Evolutionary conservation across 805 yeast genomes (phyloP), one percentile per base, ranked within the genome.

Genomic region (Lipomyces chichibuensis): DNA sequence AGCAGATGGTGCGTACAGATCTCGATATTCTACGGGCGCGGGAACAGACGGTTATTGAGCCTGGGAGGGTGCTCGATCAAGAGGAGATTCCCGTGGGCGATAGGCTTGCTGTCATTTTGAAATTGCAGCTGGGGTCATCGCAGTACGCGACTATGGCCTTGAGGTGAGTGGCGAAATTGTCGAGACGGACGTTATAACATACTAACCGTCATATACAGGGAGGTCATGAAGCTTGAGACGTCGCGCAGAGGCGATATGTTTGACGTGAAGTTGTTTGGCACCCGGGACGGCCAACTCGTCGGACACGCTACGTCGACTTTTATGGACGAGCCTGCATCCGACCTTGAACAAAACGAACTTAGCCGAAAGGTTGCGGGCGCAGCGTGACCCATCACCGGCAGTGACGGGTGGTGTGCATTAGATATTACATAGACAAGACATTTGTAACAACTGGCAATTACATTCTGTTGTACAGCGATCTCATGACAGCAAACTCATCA

Each of bases 121-220:
- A 84, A 72, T 82, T 95, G 83, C 89, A 87, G 74, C 81, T 95
- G 66, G 94, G 92, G 3, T 87, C 90, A 2, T 89, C 97, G 46
- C 88, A 96, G 6, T 95, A 95, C 77, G 99, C 99, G 1, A 95
- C 99, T 0, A 96, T 95, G 99, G 97, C 97, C 0, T 79, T 95
- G 60, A 85, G 99, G 75, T 98, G 95, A 77, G 85, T 91, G 23
- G 9, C 14, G 60, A 25, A 3, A 35, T 54, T 53, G 29, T 37
- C n/a, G 20, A 20, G n/a, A 33, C 17, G 5, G 13, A 37, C 17
- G 39, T 17, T 11, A 14, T 23, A 53, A 17, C 9, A 17, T 27
- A 7, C 52, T 14, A 2, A 39, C 54, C 9, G 37, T 37, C 3
- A 23, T 39, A 20, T 6, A 13, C 37, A 65, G 70, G 54, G 71